phyloP scores from a whole-genome alignment of 352 stramenopile genomes.

The Phytophthora citrophthora region DNA sequence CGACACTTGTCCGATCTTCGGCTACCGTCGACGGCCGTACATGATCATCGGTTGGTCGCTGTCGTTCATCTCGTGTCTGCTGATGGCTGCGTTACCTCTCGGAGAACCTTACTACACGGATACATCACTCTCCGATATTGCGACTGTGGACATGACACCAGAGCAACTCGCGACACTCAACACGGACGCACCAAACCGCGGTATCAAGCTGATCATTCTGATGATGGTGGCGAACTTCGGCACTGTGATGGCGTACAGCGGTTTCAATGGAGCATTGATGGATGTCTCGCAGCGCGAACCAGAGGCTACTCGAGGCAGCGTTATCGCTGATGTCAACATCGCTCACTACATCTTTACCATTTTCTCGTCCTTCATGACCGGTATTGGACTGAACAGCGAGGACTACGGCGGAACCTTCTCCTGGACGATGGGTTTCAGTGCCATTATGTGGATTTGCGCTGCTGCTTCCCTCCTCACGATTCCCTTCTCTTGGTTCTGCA shows the following conservation, averaged over 20 bases:
- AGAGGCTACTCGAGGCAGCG: slow-evolving; percentile 38
- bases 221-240: slow-evolving; percentile 79
- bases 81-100: slow-evolving; percentile 51
- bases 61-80: slow-evolving; percentile 40
- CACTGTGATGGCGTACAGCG: slow-evolving; percentile 78
- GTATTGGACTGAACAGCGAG: slow-evolving; percentile 45
- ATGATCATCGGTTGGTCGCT: slow-evolving; percentile 73
- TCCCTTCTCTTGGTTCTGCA: slow-evolving; percentile 45
- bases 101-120: slow-evolving; percentile 54
- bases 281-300: slow-evolving; percentile 58
- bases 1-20: slow-evolving; percentile 78
- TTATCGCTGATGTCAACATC: slow-evolving; percentile 42
- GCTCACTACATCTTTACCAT: slow-evolving; percentile 45
- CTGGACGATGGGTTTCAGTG: slow-evolving; percentile 63
- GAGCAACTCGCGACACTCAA: slow-evolving; percentile 47
- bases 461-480: slow-evolving; percentile 35
- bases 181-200: slow-evolving; percentile 40
- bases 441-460: slow-evolving; percentile 52
- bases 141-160: slow-evolving; percentile 33
- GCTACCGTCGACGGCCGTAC: slow-evolving; percentile 83
- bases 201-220: slow-evolving; percentile 58
- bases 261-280: slow-evolving; percentile 66
- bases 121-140: slow-evolving; percentile 27
- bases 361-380: slow-evolving; percentile 49
- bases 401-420: slow-evolving; percentile 59